A percentile compares a stretch with the other conserved stretches of the same genome.
Evolutionary conservation across 345 rosid genomes (phyloP).

Genomic region (Camelina sativa): DNA sequence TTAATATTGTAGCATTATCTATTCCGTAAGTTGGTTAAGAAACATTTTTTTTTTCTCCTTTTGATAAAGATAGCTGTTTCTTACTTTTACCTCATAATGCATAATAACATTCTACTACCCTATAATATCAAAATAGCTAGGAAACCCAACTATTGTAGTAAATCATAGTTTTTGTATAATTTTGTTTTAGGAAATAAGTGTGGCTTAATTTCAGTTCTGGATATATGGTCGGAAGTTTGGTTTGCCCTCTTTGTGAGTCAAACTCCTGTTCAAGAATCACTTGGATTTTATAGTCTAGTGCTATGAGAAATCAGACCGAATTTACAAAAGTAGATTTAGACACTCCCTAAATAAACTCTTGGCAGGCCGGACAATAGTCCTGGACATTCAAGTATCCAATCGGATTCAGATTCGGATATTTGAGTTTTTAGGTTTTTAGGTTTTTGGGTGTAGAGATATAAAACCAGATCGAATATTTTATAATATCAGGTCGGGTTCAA

Average conservation of each 20-base stretch:
- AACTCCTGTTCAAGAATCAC: background rate
- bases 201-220: background rate
- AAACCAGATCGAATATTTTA: too few species aligned
- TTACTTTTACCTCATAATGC: background rate
- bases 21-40: background rate
- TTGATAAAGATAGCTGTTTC: too few species aligned
- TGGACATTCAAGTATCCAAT: too few species aligned
- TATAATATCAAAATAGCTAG: constrained; percentile 20
- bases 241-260: background rate
- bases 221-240: background rate
- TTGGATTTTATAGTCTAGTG: background rate
- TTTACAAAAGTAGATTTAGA: background rate
- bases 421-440: too few species aligned
- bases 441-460: too few species aligned
- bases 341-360: background rate
- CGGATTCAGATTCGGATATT: too few species aligned
- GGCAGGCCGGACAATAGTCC: too few species aligned
- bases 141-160: constrained; percentile 4
- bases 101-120: constrained; percentile 14
- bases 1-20: background rate
- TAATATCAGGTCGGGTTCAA: too few species aligned
- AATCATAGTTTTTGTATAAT: background rate
- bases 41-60: background rate
- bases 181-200: background rate
- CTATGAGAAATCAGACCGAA: background rate